Percentiles rank a stretch among this genome's conserved stretches.
Conservation (phyloP, 345 rosid genomes). For the Punica granatum region DNA sequence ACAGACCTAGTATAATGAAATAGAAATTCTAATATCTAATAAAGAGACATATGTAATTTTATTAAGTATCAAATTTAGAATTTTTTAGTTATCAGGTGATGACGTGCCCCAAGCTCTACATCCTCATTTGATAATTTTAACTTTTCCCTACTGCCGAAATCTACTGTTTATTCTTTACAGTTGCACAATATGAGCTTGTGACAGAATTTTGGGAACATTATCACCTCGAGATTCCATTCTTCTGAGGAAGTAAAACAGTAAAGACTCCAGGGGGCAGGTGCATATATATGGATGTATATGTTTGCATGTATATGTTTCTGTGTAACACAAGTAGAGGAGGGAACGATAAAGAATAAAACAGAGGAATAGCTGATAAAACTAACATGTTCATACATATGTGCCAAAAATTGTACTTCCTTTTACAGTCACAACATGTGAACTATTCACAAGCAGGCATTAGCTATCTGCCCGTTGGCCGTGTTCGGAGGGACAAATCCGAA, state of each 20-base stretch:
- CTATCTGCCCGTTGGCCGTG: background rate
- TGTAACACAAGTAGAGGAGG: background rate
- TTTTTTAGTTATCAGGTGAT: no score
- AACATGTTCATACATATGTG: background rate
- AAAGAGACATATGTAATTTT: no score
- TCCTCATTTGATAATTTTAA: no score
- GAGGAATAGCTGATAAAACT: background rate
- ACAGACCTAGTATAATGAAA: no score
- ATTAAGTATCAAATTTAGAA: no score
- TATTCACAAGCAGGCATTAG: background rate
- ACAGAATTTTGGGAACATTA: background rate
- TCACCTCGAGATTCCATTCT: constrained; percentile 3
- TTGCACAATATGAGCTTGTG: background rate
- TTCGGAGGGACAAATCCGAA: background rate
- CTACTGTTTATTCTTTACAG: no score
- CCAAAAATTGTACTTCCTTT: background rate
- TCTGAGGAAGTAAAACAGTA: background rate
- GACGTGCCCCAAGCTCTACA: no score
- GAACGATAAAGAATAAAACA: constrained; percentile 1
- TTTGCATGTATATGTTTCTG: background rate
- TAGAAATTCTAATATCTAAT: no score
- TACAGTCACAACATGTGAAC: background rate
- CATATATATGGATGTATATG: no score
- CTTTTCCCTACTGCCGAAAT: no score
- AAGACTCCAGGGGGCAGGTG: background rate